These are phyloP conservation scores for Diaporthe destruens DNA, from an alignment of 2,329 filamentous ascomycete genomes.

Conservation along the genomic window DNA sequence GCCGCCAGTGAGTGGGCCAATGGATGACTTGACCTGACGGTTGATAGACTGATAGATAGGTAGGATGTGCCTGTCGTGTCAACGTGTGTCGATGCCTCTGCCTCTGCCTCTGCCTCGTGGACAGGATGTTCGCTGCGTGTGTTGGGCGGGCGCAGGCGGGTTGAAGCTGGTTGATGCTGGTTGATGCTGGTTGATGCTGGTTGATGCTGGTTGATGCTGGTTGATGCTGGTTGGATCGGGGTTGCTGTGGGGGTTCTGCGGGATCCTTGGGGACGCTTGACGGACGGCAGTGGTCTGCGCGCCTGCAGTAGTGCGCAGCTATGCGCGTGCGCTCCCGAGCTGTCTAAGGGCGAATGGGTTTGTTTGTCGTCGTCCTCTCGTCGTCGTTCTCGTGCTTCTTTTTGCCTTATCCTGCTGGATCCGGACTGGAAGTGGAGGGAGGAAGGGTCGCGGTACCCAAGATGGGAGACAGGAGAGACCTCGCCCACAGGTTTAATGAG, in stretches of 20 bases:
- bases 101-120: slow-evolving; percentile 4
- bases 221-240: background rate
- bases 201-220: no score
- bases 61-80: slow-evolving; percentile 7
- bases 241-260: slow-evolving; percentile 12
- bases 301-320: slow-evolving; percentile 35
- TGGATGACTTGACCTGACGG: no score
- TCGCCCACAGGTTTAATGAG: slow-evolving; percentile 31
- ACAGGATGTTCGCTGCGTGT: slow-evolving; percentile 28
- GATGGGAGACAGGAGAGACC: slow-evolving; percentile 18
- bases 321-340: slow-evolving; percentile 5
- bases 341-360: background rate
- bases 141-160: no score
- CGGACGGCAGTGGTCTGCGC: slow-evolving; percentile 29
- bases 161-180: no score
- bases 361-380: background rate
- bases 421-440: slow-evolving; percentile 13
- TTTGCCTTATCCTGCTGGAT: background rate
- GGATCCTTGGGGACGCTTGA: slow-evolving; percentile 19
- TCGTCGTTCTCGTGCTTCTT: background rate
- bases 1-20: background rate
- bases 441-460: slow-evolving; percentile 14
- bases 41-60: no score
- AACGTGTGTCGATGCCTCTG: slow-evolving; percentile 18
- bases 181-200: no score